phyloP scores from a whole-genome alignment of 139 green algal genomes.

The Ostreobium quekettii region DNA sequence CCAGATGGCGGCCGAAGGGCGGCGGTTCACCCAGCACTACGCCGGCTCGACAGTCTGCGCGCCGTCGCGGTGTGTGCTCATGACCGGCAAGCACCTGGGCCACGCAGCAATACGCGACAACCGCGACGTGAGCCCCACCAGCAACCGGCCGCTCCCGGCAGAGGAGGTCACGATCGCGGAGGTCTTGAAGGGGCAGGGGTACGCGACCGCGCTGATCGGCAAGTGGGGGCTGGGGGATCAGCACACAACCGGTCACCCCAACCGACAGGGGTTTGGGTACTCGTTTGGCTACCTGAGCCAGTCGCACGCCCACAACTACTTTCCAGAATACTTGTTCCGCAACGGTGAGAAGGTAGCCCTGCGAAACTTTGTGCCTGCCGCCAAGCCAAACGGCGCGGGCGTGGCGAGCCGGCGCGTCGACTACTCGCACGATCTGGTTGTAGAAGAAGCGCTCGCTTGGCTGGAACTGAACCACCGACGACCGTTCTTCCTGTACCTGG shows the following conservation, averaged over 20 bases:
- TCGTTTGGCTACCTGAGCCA: conserved; percentile 2
- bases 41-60: conserved; percentile 5
- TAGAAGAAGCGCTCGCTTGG: conserved; percentile 2
- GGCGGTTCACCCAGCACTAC: not conserved
- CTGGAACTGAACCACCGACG: not conserved
- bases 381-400: not conserved
- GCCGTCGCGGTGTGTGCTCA: not conserved
- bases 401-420: not conserved
- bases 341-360: too few species aligned
- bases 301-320: not conserved
- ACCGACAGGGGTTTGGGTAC: not conserved
- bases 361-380: too few species aligned
- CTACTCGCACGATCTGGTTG: too few species aligned
- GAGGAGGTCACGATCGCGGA: conserved; percentile 5
- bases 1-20: not conserved
- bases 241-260: not conserved
- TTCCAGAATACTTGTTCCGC: too few species aligned
- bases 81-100: not conserved
- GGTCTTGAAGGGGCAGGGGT: not conserved
- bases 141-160: too few species aligned
- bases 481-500: not conserved
- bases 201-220: not conserved
- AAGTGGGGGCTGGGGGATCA: conserved; percentile 4
- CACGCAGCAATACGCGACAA: not conserved
- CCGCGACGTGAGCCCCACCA: not conserved